Base-by-base conservation (phyloP, 139 green algal species). In the Bryopsis sp. region DNA sequence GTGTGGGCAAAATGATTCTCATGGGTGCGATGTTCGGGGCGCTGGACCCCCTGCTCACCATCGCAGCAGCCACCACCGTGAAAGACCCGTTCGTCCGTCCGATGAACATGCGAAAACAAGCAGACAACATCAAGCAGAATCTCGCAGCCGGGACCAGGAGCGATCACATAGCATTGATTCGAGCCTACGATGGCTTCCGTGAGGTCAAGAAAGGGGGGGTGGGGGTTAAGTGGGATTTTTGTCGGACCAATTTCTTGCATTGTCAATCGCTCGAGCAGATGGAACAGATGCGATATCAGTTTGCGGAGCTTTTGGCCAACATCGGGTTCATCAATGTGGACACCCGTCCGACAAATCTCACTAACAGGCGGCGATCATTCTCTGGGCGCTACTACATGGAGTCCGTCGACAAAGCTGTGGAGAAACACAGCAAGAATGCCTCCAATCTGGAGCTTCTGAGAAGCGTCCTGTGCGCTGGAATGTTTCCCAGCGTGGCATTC, bases 1-100 rank as follows among this genome's bases (percentile, higher is more conserved):
- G 72, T 11, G 67, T 94, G 1, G 89, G 86, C 46, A 96, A 96
- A 81, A 79, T 96, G 82, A 83, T 95, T 48, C 69, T 95, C 4
- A 92, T 89, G 47, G 85, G 74, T 38, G 68, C 82, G 1, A 70
- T 96, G 38, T 86, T 92, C 39, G 47, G 71, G 5, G 92, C 83
- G 76, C 77, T 95, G 70, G 81, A 90, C 57, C 88, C 88, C 24
- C 54, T 92, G 11, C 73, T 95, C 34, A 94, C 86, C 0, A 79
- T 95, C 39, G 86, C 89, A 32, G 58, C 58, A 65, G 24, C 58
- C 28, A 46, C 7, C n/a, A 39, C 58, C n/a, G 58, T 65, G 32
- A 65, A 65, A 65, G 58, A 65, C 28, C 58, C 58, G 8, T 65
- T 65, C 43, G 32, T 35, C 4, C 22, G 58, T 47, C 58, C 58